Conservation (phyloP, 208 protist genomes). For the Crithidia sp. region DNA sequence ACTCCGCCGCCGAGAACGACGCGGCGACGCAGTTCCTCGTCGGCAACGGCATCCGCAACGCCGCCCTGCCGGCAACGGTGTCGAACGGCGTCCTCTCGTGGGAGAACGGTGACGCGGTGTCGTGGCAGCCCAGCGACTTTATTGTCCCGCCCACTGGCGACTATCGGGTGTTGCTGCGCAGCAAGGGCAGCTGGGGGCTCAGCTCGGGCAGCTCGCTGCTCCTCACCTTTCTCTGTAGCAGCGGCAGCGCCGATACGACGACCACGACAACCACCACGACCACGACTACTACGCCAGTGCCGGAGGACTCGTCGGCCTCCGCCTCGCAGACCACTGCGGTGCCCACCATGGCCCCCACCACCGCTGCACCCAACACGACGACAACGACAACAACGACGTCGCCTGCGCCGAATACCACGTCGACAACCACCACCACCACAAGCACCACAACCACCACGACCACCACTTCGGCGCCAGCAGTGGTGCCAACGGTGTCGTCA, state of each 20-base stretch:
- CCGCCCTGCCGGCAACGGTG: slow-evolving; percentile 46
- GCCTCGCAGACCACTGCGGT: slow-evolving; percentile 9
- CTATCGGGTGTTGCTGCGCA: slow-evolving; percentile 43
- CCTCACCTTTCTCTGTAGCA: slow-evolving; percentile 46
- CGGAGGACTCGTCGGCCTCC: no score
- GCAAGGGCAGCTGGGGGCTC: slow-evolving; percentile 42
- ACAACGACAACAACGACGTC: neutral
- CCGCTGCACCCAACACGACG: slow-evolving; percentile 18
- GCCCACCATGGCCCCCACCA: slow-evolving; percentile 1
- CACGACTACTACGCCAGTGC: slow-evolving; percentile 8
- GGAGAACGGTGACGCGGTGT: slow-evolving; percentile 41
- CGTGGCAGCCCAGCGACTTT: slow-evolving; percentile 39
- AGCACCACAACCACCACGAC: slow-evolving; percentile 30
- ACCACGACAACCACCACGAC: slow-evolving; percentile 27
- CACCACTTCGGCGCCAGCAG: neutral
- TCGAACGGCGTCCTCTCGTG: slow-evolving; percentile 31
- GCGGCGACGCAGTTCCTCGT: slow-evolving; percentile 42
- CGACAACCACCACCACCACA: slow-evolving; percentile 30
- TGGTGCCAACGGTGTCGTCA: slow-evolving; percentile 16
- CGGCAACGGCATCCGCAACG: slow-evolving; percentile 24
- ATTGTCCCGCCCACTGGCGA: slow-evolving; percentile 5
- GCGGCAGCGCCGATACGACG: slow-evolving; percentile 13
- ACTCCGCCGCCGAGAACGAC: slow-evolving; percentile 38
- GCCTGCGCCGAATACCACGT: slow-evolving; percentile 7
- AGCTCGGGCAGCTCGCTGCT: slow-evolving; percentile 24